A percentile compares a stretch with the other conserved stretches of the same genome.
Evolutionary conservation across 192 early-diverging fungal genomes (phyloP).

Genomic region (Coemansia sp.): DNA sequence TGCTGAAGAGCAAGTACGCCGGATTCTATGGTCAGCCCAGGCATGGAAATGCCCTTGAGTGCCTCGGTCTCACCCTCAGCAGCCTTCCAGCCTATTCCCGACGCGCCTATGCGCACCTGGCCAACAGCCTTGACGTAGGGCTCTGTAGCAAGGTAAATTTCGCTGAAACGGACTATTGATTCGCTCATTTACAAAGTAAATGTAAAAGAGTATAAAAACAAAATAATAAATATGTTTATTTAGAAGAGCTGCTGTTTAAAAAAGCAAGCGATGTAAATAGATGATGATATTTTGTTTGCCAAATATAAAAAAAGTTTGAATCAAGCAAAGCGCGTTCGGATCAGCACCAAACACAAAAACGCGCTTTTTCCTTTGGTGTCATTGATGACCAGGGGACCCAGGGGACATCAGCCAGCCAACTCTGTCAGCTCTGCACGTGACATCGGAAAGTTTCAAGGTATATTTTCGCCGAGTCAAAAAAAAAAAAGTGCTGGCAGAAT

Average conservation of each 20-base stretch:
- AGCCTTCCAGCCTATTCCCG: slow-evolving; percentile 57
- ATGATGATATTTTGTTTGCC: too few species aligned
- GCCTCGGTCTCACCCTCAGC: slow-evolving; percentile 50
- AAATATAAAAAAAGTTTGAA: too few species aligned
- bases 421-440: not conserved
- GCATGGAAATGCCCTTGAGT: slow-evolving; percentile 31
- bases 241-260: too few species aligned
- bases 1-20: slow-evolving; percentile 52
- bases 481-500: not conserved
- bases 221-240: slow-evolving; percentile 9
- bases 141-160: slow-evolving; percentile 53
- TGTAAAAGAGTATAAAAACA: slow-evolving; percentile 5
- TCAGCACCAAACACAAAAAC: too few species aligned
- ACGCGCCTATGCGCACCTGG: slow-evolving; percentile 48
- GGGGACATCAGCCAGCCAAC: too few species aligned
- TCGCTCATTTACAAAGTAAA: slow-evolving; percentile 29
- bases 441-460: not conserved
- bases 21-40: slow-evolving; percentile 23
- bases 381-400: too few species aligned
- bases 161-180: slow-evolving; percentile 35
- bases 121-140: slow-evolving; percentile 45
- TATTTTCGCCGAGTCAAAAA: not conserved
- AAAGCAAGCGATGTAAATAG: too few species aligned
- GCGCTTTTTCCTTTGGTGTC: too few species aligned
- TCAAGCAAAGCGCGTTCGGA: too few species aligned